Evolutionary conservation across 495 filamentous ascomycete species (phyloP).

Genomic region (Trichoderma erinaceum): DNA sequence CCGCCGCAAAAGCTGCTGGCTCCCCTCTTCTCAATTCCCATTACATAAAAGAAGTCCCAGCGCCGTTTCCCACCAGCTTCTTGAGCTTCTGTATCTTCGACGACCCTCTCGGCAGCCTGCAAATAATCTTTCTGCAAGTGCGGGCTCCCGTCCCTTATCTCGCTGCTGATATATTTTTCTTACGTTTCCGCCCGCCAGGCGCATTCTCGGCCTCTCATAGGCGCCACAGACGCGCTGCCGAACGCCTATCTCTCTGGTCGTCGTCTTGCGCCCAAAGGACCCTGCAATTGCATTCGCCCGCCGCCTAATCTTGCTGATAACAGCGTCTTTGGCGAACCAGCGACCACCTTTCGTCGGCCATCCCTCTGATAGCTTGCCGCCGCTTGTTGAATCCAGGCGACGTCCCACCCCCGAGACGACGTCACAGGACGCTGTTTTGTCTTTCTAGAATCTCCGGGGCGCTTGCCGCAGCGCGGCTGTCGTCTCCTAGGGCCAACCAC

Average conservation of each 20-base stretch:
- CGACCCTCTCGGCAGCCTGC: constrained; percentile 26
- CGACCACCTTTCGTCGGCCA: constrained; percentile 16
- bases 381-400: constrained; percentile 9
- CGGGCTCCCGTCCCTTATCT: constrained; percentile 21
- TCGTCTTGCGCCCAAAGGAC: constrained; percentile 13
- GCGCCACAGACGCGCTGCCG: constrained; percentile 17
- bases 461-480: constrained; percentile 30
- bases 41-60: constrained; percentile 49
- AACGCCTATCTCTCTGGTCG: constrained; percentile 13
- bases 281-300: constrained; percentile 30
- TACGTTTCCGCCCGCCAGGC: constrained; percentile 28
- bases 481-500: constrained; percentile 22
- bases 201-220: constrained; percentile 16
- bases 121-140: constrained; percentile 9
- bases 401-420: constrained; percentile 15
- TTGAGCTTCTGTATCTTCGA: constrained; percentile 21
- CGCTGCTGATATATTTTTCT: constrained; percentile 20
- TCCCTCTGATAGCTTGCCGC: constrained; percentile 14
- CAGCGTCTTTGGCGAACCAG: neutral
- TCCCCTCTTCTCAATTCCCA: constrained; percentile 32
- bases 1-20: constrained; percentile 15
- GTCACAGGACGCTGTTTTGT: constrained; percentile 15
- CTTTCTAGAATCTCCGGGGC: constrained; percentile 22
- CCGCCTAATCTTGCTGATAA: constrained; percentile 11
- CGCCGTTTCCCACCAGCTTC: constrained; percentile 32